Evolutionary conservation across 2,329 filamentous ascomycete species (phyloP), one percentile per base, ranked within the genome.

Genomic region (Xylariaceae sp.): DNA sequence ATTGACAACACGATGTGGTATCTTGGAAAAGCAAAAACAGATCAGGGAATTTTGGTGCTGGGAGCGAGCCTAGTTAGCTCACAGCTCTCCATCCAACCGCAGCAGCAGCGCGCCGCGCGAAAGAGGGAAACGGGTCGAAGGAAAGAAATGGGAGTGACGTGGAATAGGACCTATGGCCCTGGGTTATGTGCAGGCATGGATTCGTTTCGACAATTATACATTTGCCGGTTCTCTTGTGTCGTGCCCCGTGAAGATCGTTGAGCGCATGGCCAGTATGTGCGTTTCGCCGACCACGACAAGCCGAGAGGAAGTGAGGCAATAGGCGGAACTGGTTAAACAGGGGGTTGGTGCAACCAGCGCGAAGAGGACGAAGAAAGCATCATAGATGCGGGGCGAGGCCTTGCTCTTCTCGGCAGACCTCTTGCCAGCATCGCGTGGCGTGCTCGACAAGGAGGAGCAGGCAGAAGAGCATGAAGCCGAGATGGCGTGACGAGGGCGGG

Each of bases 231-330:
- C 43, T 42, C 45, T 50, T 45, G 40, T 46, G 36, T 52, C 50
- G 42, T 52, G 37, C 45, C 45, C 41, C 50, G 36, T 53, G 37
- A 36, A 52, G 42, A 45, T 52, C 49, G 37, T 53, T 43, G 39
- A 32, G 35, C 21, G 32, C 36, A 26, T 35, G 15, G 12, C 30
- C 32, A 28, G 39, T 42, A 33, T 41, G 35, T 44, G 40, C n/a
- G 24, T 8, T 23, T 23, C n/a, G 8, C 21, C n/a, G 8, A n/a
- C 8, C 21, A 23, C n/a, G 21, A 23, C 34, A 14, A 35, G 24
- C 16, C 5, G 35, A 41, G 38, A 27, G 10, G 33, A 35, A 36
- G 24, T 35, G 29, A 27, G 12, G 21, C 7, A 23, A 23, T 23
- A 23, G 12, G 21, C 21, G 12, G 12, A 23, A 23, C 21, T 12